phyloP scores from a whole-genome alignment of 2,329 filamentous ascomycete genomes.

The Paecilomyces formosus region DNA sequence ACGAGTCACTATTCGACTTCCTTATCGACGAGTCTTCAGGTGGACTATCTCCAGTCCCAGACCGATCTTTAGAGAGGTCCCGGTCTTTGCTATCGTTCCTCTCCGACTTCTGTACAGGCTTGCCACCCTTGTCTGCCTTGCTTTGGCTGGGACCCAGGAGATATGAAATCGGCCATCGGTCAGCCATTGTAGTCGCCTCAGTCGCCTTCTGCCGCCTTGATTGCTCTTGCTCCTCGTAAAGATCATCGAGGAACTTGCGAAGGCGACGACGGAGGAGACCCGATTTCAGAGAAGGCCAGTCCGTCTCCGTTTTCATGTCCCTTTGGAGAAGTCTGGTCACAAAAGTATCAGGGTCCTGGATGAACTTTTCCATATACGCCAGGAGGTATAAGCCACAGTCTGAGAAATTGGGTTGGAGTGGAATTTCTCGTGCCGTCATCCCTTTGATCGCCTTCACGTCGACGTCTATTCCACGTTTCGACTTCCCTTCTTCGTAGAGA shows the following conservation, averaged over 20 bases:
- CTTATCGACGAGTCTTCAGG: not conserved
- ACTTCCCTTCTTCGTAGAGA: constrained; percentile 62
- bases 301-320: constrained; percentile 50
- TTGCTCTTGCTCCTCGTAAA: constrained; percentile 53
- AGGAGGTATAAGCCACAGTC: constrained; percentile 88
- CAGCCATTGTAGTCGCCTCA: constrained; percentile 25
- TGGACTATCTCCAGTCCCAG: not conserved
- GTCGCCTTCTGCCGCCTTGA: constrained; percentile 25
- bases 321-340: constrained; percentile 58
- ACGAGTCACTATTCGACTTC: not conserved
- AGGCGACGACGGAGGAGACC: constrained; percentile 58
- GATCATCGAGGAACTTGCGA: constrained; percentile 55
- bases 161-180: constrained; percentile 22
- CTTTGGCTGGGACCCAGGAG: constrained; percentile 16
- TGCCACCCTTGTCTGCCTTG: not conserved
- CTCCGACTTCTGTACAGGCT: not conserved
- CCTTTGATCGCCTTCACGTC: constrained; percentile 43
- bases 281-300: constrained; percentile 50
- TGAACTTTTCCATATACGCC: constrained; percentile 76
- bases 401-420: constrained; percentile 72
- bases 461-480: constrained; percentile 49
- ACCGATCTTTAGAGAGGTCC: not conserved
- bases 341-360: constrained; percentile 65
- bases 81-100: not conserved
- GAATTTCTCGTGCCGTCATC: constrained; percentile 68